Evolutionary conservation across 2,329 filamentous ascomycete species (phyloP).

Genomic region (Trichoderma gracile): DNA sequence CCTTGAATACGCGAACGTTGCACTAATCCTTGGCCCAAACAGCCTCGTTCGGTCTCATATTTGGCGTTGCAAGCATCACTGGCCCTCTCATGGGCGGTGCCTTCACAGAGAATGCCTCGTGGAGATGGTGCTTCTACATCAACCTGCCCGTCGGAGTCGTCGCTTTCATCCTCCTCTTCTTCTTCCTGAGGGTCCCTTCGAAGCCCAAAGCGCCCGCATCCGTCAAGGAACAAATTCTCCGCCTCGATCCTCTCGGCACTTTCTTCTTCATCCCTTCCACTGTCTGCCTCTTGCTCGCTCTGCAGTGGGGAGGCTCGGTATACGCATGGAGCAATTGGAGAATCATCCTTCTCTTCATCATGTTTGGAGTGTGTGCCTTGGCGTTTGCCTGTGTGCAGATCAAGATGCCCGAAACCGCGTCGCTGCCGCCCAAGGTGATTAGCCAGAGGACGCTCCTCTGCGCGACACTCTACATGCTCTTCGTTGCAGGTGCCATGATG

Average conservation of each 20-base stretch:
- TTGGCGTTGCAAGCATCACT: slow-evolving; percentile 55
- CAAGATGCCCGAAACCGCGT: slow-evolving; percentile 56
- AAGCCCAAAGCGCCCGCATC: slow-evolving; percentile 36
- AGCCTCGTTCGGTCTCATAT: slow-evolving; percentile 55
- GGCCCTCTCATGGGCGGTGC: slow-evolving; percentile 57
- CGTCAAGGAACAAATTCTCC: slow-evolving; percentile 47
- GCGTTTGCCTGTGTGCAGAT: slow-evolving; percentile 56
- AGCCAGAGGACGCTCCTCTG: slow-evolving; percentile 56
- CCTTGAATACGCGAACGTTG: background rate
- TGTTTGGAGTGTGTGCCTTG: slow-evolving; percentile 49
- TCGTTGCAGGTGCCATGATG: slow-evolving; percentile 53
- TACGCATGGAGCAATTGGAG: slow-evolving; percentile 56
- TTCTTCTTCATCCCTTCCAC: slow-evolving; percentile 60
- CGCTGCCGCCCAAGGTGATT: slow-evolving; percentile 57
- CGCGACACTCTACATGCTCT: slow-evolving; percentile 49
- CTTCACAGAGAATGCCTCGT: slow-evolving; percentile 50
- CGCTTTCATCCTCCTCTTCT: slow-evolving; percentile 50
- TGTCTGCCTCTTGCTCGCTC: slow-evolving; percentile 60
- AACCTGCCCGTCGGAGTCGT: slow-evolving; percentile 58
- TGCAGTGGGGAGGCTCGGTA: slow-evolving; percentile 62
- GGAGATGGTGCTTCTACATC: slow-evolving; percentile 62
- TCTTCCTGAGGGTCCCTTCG: slow-evolving; percentile 50
- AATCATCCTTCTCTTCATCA: slow-evolving; percentile 54
- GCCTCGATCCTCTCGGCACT: slow-evolving; percentile 61
- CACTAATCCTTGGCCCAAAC: slow-evolving; percentile 24